Conservation (phyloP, 1,284 basidiomycete species). For the Sporisorium exsertum region DNA sequence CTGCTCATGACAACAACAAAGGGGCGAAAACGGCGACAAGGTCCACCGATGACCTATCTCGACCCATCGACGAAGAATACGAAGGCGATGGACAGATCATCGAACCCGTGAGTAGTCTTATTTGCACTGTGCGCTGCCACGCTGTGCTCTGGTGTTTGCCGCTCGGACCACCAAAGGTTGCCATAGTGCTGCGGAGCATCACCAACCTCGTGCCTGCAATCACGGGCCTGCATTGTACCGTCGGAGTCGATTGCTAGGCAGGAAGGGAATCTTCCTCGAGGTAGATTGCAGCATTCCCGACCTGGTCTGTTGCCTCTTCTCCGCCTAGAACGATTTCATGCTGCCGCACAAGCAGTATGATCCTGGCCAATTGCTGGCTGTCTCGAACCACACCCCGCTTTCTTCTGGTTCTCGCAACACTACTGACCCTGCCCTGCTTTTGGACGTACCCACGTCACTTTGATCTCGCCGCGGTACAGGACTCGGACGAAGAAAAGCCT, state of each 20-base stretch:
- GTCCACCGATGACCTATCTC: slow-evolving; percentile 41
- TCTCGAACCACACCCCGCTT: neutral
- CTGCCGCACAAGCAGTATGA: neutral
- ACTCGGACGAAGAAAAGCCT: slow-evolving; percentile 62
- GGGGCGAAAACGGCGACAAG: slow-evolving; percentile 15
- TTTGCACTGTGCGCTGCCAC: neutral
- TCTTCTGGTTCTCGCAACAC: neutral
- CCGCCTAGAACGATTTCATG: slow-evolving; percentile 25
- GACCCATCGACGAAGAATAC: slow-evolving; percentile 54
- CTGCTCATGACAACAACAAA: neutral
- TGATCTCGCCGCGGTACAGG: slow-evolving; percentile 20
- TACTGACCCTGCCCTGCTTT: neutral
- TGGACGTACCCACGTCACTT: too few relatives aligned
- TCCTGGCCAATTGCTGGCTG: neutral
- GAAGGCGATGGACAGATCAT: slow-evolving; percentile 68
- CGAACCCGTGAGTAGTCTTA: slow-evolving; percentile 56
- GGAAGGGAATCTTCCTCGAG: too few relatives aligned
- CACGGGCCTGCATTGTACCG: neutral
- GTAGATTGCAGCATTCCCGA: neutral
- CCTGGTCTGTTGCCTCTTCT: slow-evolving; percentile 1
- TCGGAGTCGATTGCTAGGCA: too few relatives aligned
- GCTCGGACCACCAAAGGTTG: neutral
- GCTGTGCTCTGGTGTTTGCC: neutral
- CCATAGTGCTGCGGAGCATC: neutral
- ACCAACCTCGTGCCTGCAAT: neutral